Evolutionary conservation across 306 rosid species (phyloP).

Genomic region (Glycine soja): DNA sequence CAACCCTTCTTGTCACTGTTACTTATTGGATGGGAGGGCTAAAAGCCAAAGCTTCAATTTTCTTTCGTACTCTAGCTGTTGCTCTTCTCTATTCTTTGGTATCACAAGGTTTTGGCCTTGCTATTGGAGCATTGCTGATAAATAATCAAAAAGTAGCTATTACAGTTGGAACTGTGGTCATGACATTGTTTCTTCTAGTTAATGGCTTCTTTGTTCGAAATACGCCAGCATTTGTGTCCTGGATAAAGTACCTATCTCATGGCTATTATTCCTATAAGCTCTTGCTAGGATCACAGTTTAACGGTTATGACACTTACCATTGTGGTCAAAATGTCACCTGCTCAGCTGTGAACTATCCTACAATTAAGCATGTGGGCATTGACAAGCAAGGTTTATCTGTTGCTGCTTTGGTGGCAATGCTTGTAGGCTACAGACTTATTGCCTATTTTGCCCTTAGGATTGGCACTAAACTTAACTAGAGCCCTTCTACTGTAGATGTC

Average conservation of each 20-base stretch:
- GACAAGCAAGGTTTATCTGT: conserved; percentile 36
- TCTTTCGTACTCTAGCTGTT: conserved; percentile 41
- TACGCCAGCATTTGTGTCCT: conserved; percentile 49
- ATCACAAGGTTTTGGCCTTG: conserved; percentile 44
- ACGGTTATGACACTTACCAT: conserved; percentile 24
- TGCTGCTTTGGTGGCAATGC: conserved; percentile 44
- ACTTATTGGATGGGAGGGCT: conserved; percentile 69
- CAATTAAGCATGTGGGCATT: conserved; percentile 40
- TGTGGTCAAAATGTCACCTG: conserved; percentile 43
- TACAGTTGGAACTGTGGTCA: conserved; percentile 32
- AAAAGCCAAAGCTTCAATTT: conserved; percentile 42
- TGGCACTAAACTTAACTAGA: conserved; percentile 18
- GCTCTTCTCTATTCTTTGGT: conserved; percentile 44
- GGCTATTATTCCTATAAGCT: conserved; percentile 60
- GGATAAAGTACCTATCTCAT: conserved; percentile 54
- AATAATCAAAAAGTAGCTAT: conserved; percentile 35
- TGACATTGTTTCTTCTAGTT: conserved; percentile 31
- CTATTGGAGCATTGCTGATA: conserved; percentile 46
- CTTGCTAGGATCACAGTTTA: conserved; percentile 59
- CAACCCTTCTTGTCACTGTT: conserved; percentile 49
- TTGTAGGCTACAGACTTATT: conserved; percentile 37
- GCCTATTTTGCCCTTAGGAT: conserved; percentile 48
- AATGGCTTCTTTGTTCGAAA: conserved; percentile 47
- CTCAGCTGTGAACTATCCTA: conserved; percentile 15
- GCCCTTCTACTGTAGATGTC: not conserved